Evolutionary conservation across 106 monocot species (phyloP), one percentile per base, ranked within the genome.

Genomic region (Dioscorea dumetorum): DNA sequence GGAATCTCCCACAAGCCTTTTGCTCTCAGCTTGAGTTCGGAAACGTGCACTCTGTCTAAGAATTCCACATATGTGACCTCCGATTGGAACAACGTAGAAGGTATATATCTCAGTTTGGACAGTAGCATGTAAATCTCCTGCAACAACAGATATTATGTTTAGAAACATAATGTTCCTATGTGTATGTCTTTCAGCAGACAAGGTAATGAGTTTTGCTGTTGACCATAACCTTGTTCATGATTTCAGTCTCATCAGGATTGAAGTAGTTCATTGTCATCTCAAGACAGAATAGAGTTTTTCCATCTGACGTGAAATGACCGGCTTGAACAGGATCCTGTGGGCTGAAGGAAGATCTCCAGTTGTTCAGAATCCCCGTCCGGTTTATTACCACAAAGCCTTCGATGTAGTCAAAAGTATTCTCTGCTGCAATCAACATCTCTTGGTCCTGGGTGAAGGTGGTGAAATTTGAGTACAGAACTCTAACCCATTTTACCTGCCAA

Each of bases 381-480:
- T 95, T 95, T 58, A 91, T 86, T 58, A 91, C 86, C 57, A 91
- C 85, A 50, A 97, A 97, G 19, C 91, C 95, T 68, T 97, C 91
- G 1, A 97, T 77, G 82, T 97, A 97, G 74, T 97, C 95, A 16
- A 97, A 88, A 4, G 82, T 80, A 33, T 67, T 78, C 69, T 81
- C 71, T 14, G 31, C 35, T 1, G 78, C 68, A 59, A 97, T 91
- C 48, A 97, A 67, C 86, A 80, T 80, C 75, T 97, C 95, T 60
- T 97, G 95, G 71, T 97, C 95, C 60, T 78, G 80, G 0, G 78
- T 75, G 64, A 97, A 91, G 50, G 21, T 78, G 18, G 72, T 13
- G 63, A 97, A 89, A 32, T 97, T 86, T 17, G 86, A 73, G 73
- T 97, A 97, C 61, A 97, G 73, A 67, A 97, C 88, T 78, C 95